These are phyloP conservation scores for Pilatotrama ljubarskyi DNA, from an alignment of 768 basidiomycete species.

Conservation along the genomic window DNA sequence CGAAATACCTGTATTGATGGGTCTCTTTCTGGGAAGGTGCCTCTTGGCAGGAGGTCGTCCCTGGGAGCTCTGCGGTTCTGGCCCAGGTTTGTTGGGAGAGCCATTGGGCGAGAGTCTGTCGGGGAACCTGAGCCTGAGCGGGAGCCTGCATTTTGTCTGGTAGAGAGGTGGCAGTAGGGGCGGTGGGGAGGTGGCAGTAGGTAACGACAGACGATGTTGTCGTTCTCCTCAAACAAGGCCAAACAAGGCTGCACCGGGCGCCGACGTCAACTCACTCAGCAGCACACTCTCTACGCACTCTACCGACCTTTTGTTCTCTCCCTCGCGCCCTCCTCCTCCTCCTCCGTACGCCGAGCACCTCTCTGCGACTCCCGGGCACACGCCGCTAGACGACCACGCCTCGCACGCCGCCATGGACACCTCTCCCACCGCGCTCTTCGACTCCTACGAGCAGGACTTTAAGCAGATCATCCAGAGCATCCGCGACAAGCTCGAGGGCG, in stretches of 20 bases:
- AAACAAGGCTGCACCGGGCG: not conserved
- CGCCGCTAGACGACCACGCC: not conserved
- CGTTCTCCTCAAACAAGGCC: not conserved
- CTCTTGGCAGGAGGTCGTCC: not conserved
- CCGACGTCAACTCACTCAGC: not conserved
- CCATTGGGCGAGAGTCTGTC: not conserved
- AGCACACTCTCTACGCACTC: not conserved
- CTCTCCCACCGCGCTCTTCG: conserved; percentile 83
- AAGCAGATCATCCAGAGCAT: conserved; percentile 77
- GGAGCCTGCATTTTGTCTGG: not conserved
- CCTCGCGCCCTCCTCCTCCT: not conserved
- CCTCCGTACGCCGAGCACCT: not conserved
- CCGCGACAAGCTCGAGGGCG: conserved; percentile 73
- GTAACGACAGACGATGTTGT: no score
- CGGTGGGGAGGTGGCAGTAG: no score
- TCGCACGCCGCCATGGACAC: conserved; percentile 63
- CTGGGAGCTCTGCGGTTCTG: not conserved
- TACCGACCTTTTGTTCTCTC: not conserved
- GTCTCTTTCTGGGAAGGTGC: not conserved
- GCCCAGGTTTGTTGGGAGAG: not conserved
- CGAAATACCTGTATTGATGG: not conserved
- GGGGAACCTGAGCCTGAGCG: not conserved
- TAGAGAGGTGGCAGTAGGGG: not conserved
- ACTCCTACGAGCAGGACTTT: conserved; percentile 93
- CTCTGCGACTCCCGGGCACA: not conserved